phyloP scores from a whole-genome alignment of 192 early-diverging fungal genomes.

The Linnemannia elongata region DNA sequence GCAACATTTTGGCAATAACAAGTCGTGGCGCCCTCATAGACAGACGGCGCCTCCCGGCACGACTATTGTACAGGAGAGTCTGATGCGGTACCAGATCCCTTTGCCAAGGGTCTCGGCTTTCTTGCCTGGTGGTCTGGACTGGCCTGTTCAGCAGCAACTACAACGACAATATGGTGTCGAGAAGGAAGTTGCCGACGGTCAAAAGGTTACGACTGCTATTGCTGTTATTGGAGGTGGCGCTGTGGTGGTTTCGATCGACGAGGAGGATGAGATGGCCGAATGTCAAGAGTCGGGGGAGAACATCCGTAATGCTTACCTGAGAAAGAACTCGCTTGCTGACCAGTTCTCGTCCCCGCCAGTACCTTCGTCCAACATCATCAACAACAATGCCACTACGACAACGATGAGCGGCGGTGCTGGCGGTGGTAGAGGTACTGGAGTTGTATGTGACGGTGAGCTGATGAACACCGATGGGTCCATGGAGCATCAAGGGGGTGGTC shows the following conservation, averaged over 20 bases:
- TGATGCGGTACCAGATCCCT: constrained; percentile 12
- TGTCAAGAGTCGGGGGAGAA: not conserved
- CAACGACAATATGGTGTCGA: not conserved
- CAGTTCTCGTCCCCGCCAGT: not conserved
- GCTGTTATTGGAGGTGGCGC: not conserved
- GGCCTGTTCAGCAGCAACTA: constrained; percentile 5
- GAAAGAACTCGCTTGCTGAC: not conserved
- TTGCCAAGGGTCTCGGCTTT: constrained; percentile 20
- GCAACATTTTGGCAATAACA: not conserved
- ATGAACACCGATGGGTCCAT: not conserved
- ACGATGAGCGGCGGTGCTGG: not conserved
- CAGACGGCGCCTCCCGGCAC: not conserved
- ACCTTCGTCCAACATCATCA: not conserved
- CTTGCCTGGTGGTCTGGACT: constrained; percentile 23
- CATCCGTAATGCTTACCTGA: not conserved
- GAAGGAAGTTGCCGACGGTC: constrained; percentile 8
- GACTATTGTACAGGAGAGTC: constrained; percentile 12
- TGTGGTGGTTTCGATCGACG: not conserved
- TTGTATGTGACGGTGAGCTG: not conserved
- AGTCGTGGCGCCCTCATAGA: not conserved
- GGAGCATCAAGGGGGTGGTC: not conserved
- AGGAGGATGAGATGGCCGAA: constrained; percentile 12
- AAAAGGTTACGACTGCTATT: not conserved
- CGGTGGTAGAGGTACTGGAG: not conserved
- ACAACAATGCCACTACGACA: not conserved